Base-by-base conservation (phyloP, 176 grass and related monocot genomes). In the Microstegium vimineum region DNA sequence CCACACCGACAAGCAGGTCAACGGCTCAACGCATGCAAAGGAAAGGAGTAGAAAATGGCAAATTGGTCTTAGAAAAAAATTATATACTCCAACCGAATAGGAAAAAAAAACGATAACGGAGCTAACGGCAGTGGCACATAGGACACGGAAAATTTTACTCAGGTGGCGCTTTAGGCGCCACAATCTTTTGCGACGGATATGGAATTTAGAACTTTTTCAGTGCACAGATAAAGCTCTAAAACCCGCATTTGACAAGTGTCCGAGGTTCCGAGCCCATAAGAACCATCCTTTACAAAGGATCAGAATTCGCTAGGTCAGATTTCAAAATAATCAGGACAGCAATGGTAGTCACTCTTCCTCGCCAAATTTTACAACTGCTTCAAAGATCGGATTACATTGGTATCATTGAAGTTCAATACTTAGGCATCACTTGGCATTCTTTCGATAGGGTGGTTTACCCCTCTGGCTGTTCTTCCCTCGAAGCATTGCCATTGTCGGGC, bases 401-500 rank as follows among this genome's bases (percentile, higher is more conserved):
- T 17, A 69, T 46, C 16, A 17, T 40, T 74, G 4, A 15, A 42
- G 9, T 47, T 23, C 4, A 42, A 43, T 5, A 71, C 66, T 25
- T 4, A 4, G 27, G 67, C 67, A 66, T 82, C 74, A 84, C 49
- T 75, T 80, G 8, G 69, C 41, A 2, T 84, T 84, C 52, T 79
- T 86, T 20, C 43, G 47, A 63, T 68, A 80, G 42, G 20, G 67
- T 37, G 69, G 69, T 75, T 80, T 75, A 40, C 77, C 81, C 1
- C 71, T 45, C 47, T 72, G 79, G 67, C 17, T 59, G 26, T 91
- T 66, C 51, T 90, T 88, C 32, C 90, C 86, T 84, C 96, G 87
- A 68, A 95, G 74, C 42, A 88, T 52, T 34, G 93, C 90, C 35
- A 93, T 34, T 10, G 96, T 95, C 7, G 96, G 96, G 12, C 96